Evolutionary conservation across 2,329 filamentous ascomycete genomes (phyloP).

Genomic region (Zasmidium citrigriseum): DNA sequence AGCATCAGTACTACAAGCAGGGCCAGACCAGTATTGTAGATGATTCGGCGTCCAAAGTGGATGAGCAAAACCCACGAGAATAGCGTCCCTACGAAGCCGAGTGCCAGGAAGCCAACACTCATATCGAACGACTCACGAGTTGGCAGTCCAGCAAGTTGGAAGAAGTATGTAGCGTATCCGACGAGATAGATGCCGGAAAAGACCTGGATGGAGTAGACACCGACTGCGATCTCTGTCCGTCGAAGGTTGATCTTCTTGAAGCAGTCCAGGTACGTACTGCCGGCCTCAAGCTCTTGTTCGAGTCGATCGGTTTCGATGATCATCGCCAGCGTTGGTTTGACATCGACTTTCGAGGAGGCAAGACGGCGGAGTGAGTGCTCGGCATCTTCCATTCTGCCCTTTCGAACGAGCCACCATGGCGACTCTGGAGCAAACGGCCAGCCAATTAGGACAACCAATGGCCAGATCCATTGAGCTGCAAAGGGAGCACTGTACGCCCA

Average conservation of each 20-base stretch:
- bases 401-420: slow-evolving; percentile 42
- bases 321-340: slow-evolving; percentile 40
- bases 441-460: slow-evolving; percentile 38
- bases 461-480: slow-evolving; percentile 48
- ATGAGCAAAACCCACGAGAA: slow-evolving; percentile 44
- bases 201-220: slow-evolving; percentile 47
- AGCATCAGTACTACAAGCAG: slow-evolving; percentile 38
- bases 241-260: slow-evolving; percentile 45
- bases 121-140: slow-evolving; percentile 43
- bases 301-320: slow-evolving; percentile 42
- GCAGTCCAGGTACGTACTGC: slow-evolving; percentile 41
- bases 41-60: slow-evolving; percentile 40
- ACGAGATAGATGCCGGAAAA: slow-evolving; percentile 46
- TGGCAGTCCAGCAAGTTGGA: slow-evolving; percentile 45
- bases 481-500: slow-evolving; percentile 50
- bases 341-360: slow-evolving; percentile 41
- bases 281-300: slow-evolving; percentile 42
- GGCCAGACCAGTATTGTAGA: slow-evolving; percentile 42
- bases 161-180: slow-evolving; percentile 51
- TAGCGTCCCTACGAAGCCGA: slow-evolving; percentile 45
- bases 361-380: slow-evolving; percentile 37
- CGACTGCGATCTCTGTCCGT: slow-evolving; percentile 46
- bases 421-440: slow-evolving; percentile 41
- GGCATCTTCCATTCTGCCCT: slow-evolving; percentile 38
- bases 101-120: slow-evolving; percentile 43